Evolutionary conservation across 768 basidiomycete genomes (phyloP).

Genomic region (Russula sp.): DNA sequence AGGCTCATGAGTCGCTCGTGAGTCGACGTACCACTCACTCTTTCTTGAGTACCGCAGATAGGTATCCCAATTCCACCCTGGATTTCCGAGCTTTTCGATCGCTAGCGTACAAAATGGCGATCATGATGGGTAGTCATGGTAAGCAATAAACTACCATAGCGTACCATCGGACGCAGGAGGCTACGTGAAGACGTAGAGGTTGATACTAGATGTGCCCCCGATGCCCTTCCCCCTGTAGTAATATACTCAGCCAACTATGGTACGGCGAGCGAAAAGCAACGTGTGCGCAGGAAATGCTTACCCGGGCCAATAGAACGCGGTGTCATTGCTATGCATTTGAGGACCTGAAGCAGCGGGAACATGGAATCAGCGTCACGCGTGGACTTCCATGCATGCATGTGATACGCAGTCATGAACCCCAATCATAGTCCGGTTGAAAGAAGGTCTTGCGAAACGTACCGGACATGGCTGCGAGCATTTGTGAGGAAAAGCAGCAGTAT

Average conservation of each 20-base stretch:
- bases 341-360: slow-evolving; percentile 6
- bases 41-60: slow-evolving; percentile 24
- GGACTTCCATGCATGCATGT: neutral
- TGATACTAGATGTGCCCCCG: slow-evolving; percentile 22
- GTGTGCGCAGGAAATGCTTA: neutral
- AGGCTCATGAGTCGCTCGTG: too few relatives aligned
- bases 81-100: slow-evolving; percentile 27
- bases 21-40: slow-evolving; percentile 14
- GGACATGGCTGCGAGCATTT: too few relatives aligned
- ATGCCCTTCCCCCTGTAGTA: slow-evolving; percentile 22
- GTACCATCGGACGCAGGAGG: slow-evolving; percentile 22
- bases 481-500: too few relatives aligned
- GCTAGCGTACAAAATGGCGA: neutral
- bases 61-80: slow-evolving; percentile 29
- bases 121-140: too few relatives aligned
- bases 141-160: neutral
- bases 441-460: too few relatives aligned
- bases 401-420: too few relatives aligned
- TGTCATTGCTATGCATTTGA: slow-evolving; percentile 20
- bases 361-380: too few relatives aligned
- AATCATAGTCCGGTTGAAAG: too few relatives aligned
- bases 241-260: neutral
- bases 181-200: slow-evolving; percentile 24
- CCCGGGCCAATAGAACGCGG: slow-evolving; percentile 19
- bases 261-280: too few relatives aligned